Conservation (phyloP, 495 filamentous ascomycete genomes). For the Podospora pseudocomata region DNA sequence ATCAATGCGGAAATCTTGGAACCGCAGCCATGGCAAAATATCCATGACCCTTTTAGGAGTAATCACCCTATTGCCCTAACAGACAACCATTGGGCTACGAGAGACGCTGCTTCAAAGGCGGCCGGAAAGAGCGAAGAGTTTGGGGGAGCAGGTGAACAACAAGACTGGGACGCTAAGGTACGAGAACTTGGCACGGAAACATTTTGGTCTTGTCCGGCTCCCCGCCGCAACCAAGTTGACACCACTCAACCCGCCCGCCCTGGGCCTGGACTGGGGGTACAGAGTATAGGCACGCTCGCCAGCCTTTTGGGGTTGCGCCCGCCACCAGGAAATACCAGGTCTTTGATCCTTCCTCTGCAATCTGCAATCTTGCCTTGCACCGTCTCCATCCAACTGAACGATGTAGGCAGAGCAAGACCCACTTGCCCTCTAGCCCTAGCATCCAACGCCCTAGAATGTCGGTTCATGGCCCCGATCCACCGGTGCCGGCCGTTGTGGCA, state of each 20-base stretch:
- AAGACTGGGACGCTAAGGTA: background rate
- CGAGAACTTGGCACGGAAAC: background rate
- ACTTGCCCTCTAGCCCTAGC: background rate
- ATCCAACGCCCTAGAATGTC: background rate
- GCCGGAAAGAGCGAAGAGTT: too few species aligned
- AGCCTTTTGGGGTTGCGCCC: background rate
- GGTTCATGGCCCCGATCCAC: background rate
- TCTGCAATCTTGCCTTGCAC: constrained; percentile 1
- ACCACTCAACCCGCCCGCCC: too few species aligned
- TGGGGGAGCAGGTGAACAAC: too few species aligned
- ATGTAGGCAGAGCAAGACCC: background rate
- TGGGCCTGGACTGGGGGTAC: background rate
- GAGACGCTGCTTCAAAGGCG: too few species aligned
- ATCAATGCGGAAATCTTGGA: too few species aligned
- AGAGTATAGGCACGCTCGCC: background rate
- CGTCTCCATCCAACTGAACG: background rate
- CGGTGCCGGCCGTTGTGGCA: background rate
- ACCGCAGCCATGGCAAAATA: background rate
- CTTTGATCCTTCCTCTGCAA: background rate
- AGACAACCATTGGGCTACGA: too few species aligned
- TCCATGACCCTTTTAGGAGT: too few species aligned
- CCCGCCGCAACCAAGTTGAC: too few species aligned
- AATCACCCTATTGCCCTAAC: too few species aligned
- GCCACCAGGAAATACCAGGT: background rate
- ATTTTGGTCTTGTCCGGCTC: background rate